Percentiles rank a stretch among this genome's conserved stretches.
Conservation (phyloP, 2,329 filamentous ascomycete species). For the Claviceps maximensis region DNA sequence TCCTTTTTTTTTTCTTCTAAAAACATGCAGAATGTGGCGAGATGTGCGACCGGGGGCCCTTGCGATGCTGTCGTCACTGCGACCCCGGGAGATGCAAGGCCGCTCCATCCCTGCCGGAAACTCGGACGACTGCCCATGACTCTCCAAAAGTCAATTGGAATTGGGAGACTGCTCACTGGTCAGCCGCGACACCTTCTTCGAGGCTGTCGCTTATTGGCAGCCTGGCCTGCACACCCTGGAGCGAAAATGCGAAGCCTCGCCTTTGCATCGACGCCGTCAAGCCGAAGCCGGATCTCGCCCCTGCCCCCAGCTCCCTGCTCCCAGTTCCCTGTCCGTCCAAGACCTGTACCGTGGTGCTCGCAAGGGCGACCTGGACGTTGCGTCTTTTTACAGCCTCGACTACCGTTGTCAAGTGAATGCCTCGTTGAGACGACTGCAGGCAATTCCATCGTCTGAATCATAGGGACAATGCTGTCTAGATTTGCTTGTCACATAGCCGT, state of each 20-base stretch:
- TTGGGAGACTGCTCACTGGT: background rate
- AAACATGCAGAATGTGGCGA: background rate
- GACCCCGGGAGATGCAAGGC: background rate
- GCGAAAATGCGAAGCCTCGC: background rate
- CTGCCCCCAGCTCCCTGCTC: background rate
- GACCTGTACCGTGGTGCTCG: background rate
- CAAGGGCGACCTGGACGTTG: background rate
- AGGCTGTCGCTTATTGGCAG: background rate
- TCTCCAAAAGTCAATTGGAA: background rate
- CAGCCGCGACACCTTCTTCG: background rate
- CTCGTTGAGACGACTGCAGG: background rate
- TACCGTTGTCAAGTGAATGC: background rate
- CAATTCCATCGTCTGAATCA: background rate
- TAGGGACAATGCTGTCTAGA: no score
- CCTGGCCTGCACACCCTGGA: background rate
- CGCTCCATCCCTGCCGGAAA: background rate
- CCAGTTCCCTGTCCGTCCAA: background rate
- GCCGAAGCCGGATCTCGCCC: background rate
- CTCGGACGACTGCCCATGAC: background rate
- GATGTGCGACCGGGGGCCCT: constrained; percentile 5
- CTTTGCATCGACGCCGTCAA: background rate
- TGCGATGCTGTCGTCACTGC: constrained; percentile 5
- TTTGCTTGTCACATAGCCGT: no score
- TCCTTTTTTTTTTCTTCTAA: background rate
- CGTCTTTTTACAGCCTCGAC: background rate